Percentiles rank a stretch among this genome's conserved stretches.
Evolutionary conservation across 2,329 filamentous ascomycete species (phyloP).

Genomic region (Cryphonectria carpinicola): DNA sequence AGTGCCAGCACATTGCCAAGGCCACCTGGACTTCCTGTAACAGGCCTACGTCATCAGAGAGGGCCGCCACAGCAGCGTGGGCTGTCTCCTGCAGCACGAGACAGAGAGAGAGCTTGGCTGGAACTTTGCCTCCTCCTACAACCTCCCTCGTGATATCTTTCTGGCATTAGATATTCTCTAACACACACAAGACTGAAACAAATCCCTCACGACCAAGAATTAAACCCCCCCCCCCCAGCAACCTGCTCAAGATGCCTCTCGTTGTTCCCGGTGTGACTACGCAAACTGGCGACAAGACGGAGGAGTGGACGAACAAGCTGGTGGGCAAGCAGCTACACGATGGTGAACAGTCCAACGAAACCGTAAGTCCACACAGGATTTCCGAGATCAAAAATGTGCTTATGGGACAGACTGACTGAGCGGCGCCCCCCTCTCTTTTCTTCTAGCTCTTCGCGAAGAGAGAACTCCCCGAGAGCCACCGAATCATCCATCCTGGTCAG

Average conservation of each 20-base stretch:
- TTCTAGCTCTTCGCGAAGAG: constrained; percentile 61
- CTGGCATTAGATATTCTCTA: not conserved
- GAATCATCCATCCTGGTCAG: constrained; percentile 59
- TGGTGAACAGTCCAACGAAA: constrained; percentile 50
- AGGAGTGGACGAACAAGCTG: constrained; percentile 65
- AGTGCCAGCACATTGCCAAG: not conserved
- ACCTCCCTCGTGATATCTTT: not conserved
- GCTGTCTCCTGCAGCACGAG: not conserved
- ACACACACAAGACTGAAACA: not conserved
- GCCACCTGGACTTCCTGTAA: not conserved
- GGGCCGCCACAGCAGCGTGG: not conserved
- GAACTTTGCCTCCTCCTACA: not conserved
- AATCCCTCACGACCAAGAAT: not conserved
- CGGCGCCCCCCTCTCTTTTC: too few species aligned
- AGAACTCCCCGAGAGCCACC: constrained; percentile 60
- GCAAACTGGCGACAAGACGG: constrained; percentile 49
- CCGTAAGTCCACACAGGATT: constrained; percentile 44
- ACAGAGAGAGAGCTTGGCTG: not conserved
- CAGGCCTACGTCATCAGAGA: constrained; percentile 23
- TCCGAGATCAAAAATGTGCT: not conserved
- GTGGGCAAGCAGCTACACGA: constrained; percentile 66
- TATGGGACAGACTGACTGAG: constrained; percentile 2
- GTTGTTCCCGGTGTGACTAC: constrained; percentile 62
- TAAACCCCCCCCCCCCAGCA: too few species aligned
- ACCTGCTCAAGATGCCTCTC: constrained; percentile 62